Percentiles rank a stretch among this genome's conserved stretches.
phyloP scores from a whole-genome alignment of 2,329 filamentous ascomycete genomes.

The Cladophialophora bantiana region DNA sequence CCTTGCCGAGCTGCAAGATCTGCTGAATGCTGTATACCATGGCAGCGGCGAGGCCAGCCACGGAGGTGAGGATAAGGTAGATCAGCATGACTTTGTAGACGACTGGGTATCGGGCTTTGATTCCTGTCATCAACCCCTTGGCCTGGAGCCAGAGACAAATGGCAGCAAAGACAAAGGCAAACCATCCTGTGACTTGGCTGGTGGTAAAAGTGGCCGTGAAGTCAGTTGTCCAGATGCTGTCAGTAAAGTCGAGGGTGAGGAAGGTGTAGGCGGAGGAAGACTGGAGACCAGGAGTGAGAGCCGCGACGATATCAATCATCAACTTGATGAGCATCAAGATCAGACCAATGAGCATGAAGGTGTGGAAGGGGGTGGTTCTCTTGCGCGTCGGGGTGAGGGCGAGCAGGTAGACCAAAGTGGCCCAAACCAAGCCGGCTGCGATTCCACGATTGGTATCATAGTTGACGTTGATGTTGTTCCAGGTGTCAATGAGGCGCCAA shows the following conservation, averaged over 20 bases:
- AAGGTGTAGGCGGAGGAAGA: constrained; percentile 28
- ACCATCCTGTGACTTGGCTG: constrained; percentile 22
- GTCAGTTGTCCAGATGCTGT: constrained; percentile 28
- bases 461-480: constrained; percentile 23
- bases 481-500: constrained; percentile 34
- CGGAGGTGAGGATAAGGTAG: constrained; percentile 25
- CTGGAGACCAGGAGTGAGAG: constrained; percentile 28
- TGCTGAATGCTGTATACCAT: constrained; percentile 30
- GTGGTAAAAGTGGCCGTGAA: constrained; percentile 26
- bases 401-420: constrained; percentile 35
- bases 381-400: constrained; percentile 33
- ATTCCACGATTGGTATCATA: constrained; percentile 27
- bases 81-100: constrained; percentile 27
- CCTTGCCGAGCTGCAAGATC: constrained; percentile 18
- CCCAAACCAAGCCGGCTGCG: constrained; percentile 30
- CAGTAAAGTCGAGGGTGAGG: constrained; percentile 27
- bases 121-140: constrained; percentile 30
- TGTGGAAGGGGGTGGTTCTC: constrained; percentile 35
- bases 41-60: constrained; percentile 19
- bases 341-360: constrained; percentile 29
- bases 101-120: constrained; percentile 19
- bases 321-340: constrained; percentile 31
- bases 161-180: constrained; percentile 30
- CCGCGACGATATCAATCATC: constrained; percentile 31
- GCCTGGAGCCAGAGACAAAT: constrained; percentile 36